Evolutionary conservation across 768 basidiomycete species (phyloP).

Genomic region (Erythrobasidium yunnanense): DNA sequence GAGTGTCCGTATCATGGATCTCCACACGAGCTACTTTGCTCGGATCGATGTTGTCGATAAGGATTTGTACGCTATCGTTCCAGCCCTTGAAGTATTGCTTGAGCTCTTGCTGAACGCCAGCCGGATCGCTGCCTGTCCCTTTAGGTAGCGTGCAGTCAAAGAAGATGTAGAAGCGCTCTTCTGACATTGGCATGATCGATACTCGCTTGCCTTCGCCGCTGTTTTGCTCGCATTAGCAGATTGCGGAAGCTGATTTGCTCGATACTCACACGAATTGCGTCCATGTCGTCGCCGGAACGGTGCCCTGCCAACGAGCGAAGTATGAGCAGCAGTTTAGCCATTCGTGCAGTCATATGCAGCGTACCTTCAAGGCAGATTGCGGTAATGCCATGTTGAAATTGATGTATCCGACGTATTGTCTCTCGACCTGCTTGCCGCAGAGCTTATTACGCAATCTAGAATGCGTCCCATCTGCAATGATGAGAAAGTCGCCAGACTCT

Average conservation of each 20-base stretch:
- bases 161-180: slow-evolving; percentile 23
- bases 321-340: neutral
- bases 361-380: slow-evolving; percentile 7
- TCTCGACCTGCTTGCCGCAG: slow-evolving; percentile 1
- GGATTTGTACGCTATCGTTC: slow-evolving; percentile 10
- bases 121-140: slow-evolving; percentile 14
- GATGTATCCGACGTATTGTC: slow-evolving; percentile 26
- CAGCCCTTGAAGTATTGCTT: slow-evolving; percentile 17
- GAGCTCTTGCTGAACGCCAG: slow-evolving; percentile 13
- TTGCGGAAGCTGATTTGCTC: neutral
- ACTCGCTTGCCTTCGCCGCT: slow-evolving; percentile 26
- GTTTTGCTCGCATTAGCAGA: too few relatives aligned
- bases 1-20: slow-evolving; percentile 25
- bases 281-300: neutral
- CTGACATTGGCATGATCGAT: slow-evolving; percentile 23
- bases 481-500: slow-evolving; percentile 18
- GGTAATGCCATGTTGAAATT: slow-evolving; percentile 25
- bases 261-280: slow-evolving; percentile 17
- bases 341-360: neutral
- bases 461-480: slow-evolving; percentile 28
- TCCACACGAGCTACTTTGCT: slow-evolving; percentile 16
- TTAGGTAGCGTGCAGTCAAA: slow-evolving; percentile 19
- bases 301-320: slow-evolving; percentile 1
- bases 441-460: slow-evolving; percentile 19
- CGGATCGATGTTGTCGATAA: slow-evolving; percentile 20